Base-by-base conservation (phyloP, 352 stramenopile species). In the Globisporangium uncinulatum region DNA sequence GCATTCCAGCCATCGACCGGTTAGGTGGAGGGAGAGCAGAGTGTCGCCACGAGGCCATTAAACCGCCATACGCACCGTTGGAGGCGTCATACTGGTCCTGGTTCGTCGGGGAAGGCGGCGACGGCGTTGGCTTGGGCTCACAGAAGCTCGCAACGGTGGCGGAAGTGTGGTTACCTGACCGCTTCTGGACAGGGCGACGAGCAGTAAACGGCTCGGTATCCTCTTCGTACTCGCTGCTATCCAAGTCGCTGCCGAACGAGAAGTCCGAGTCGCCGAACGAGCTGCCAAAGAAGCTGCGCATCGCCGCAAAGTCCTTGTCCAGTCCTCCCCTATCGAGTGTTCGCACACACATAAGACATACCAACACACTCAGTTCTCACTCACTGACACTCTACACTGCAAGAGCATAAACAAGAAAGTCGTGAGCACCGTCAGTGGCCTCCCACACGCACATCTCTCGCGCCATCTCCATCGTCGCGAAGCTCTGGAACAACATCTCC, bases 251-350 rank as follows among this genome's bases (percentile, higher is more conserved):
- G 19, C 7, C 21, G 45, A 62, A 64, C 29, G 56, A 53, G 54
- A 58, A 70, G 39, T 67, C 61, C 15, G 62, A 63, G 20, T 57
- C 57, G 6, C 49, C 66, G 17, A 60, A 58, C 1, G 62, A 64
- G 6, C 52, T 34, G 42, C 69, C 62, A 39, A 86, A 73, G 7
- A 85, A 65, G 50, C 72, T 67, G 54, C 67, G 66, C 69, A 86
- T 74, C 17, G 70, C 62, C 61, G 71, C 64, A 20, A 89, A 67
- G 10, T 83, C 74, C 9, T 63, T 66, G 29, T 88, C 74, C 44
- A 78, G 53, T 1, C 68, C 62, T n/a, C 55, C 59, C 49, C 71
- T 66, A 53, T 36, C 29, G 8, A 31, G 8, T 21, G 19, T n/a
- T 47, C 3, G 43, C 19, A 61, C n/a, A 19, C 3, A 37, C 19